phyloP scores from a whole-genome alignment of 2,329 filamentous ascomycete species.

The Fusarium pseudoanthophilum region DNA sequence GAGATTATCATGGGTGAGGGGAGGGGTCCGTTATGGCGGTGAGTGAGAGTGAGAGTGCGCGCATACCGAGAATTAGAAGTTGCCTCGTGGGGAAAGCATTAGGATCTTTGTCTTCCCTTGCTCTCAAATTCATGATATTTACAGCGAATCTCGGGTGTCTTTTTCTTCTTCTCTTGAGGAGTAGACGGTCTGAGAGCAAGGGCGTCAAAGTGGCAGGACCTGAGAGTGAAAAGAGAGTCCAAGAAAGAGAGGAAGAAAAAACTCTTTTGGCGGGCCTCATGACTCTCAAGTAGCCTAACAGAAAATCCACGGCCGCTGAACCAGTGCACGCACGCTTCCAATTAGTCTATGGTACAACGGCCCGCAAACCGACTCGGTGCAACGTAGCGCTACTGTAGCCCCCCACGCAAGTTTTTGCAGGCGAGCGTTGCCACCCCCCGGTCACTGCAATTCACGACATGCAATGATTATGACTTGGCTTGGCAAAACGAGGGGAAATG shows the following conservation, averaged over 20 bases:
- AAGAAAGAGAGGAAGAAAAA: conserved; percentile 5
- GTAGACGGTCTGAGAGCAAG: background rate
- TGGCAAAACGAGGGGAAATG: conserved; percentile 4
- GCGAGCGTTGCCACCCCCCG: conserved; percentile 5
- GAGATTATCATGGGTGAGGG: background rate
- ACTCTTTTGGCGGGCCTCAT: conserved; percentile 19
- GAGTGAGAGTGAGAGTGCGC: background rate
- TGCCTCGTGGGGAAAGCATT: conserved; percentile 30
- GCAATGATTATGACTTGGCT: conserved; percentile 24
- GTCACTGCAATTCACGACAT: background rate
- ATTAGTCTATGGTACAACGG: conserved; percentile 12
- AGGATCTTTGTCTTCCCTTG: conserved; percentile 14
- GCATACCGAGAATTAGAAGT: conserved; percentile 25
- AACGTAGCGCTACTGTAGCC: conserved; percentile 10
- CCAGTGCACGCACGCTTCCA: conserved; percentile 1
- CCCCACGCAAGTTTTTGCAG: conserved; percentile 1
- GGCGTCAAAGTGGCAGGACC: background rate
- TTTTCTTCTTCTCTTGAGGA: background rate
- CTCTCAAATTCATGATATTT: conserved; percentile 26
- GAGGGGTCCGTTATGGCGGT: background rate
- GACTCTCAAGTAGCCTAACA: conserved; percentile 26
- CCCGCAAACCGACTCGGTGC: conserved; percentile 25
- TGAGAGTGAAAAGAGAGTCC: background rate
- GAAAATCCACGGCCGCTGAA: conserved; percentile 20
- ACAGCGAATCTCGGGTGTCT: background rate